These are phyloP conservation scores for Aspergillus fumigatiaffinis DNA, from an alignment of 2,329 filamentous ascomycete genomes.

Conservation along the genomic window DNA sequence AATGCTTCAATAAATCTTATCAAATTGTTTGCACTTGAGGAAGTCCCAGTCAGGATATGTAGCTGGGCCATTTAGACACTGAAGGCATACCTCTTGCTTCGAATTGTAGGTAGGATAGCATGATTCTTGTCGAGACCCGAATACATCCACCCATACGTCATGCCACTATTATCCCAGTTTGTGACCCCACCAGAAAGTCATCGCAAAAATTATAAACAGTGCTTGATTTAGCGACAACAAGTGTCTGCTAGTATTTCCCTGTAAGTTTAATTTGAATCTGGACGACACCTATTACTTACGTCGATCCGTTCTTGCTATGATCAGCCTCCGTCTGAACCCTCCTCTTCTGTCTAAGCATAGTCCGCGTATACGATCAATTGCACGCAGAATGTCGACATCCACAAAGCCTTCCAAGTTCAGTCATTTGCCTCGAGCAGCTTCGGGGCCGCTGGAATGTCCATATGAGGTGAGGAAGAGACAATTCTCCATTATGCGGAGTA, in stretches of 20 bases:
- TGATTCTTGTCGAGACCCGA: background rate
- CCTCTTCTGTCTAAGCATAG: background rate
- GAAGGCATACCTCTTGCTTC: background rate
- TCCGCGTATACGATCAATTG: background rate
- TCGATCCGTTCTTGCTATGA: background rate
- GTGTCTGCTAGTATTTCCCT: background rate
- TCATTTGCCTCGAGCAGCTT: slow-evolving; percentile 28
- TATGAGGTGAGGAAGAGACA: slow-evolving; percentile 17
- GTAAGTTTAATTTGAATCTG: background rate
- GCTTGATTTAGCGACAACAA: background rate
- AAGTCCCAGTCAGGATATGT: background rate
- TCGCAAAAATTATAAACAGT: background rate
- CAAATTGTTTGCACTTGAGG: background rate
- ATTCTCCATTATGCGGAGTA: background rate
- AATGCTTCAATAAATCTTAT: background rate
- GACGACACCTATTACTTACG: background rate
- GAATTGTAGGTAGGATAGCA: background rate
- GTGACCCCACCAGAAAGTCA: background rate
- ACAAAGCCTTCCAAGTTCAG: slow-evolving; percentile 22
- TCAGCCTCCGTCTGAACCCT: background rate
- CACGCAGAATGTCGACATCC: slow-evolving; percentile 8
- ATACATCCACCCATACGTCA: background rate
- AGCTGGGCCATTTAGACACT: background rate
- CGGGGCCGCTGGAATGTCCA: slow-evolving; percentile 28
- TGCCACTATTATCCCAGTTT: background rate